These are phyloP conservation scores for Colletotrichum kahawae DNA, from an alignment of 2,329 filamentous ascomycete species.

Conservation along the genomic window DNA sequence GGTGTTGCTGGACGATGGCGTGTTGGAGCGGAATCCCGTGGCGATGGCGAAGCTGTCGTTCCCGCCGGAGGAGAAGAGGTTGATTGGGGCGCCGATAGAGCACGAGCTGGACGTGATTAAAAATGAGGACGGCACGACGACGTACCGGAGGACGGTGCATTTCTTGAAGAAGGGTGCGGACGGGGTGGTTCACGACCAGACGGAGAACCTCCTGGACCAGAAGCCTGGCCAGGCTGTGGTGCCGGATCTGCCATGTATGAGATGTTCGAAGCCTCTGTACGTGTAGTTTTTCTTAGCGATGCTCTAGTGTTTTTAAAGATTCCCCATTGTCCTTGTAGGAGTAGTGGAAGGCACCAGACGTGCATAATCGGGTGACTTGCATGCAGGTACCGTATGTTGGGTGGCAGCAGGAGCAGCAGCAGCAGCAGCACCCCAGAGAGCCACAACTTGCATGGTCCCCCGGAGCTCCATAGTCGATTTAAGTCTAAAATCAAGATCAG, in stretches of 20 bases:
- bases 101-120: neutral
- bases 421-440: neutral
- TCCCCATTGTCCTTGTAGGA: neutral
- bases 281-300: neutral
- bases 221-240: neutral
- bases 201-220: conserved; percentile 6
- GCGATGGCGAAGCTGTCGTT: neutral
- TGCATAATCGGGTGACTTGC: neutral
- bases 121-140: neutral
- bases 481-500: neutral
- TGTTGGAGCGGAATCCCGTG: neutral
- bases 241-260: neutral
- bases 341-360: fast-evolving
- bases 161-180: neutral
- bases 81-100: neutral
- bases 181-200: neutral
- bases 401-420: neutral
- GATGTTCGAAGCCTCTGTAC: conserved; percentile 1
- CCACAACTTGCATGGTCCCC: neutral
- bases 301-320: neutral
- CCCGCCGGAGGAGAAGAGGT: neutral
- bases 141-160: conserved; percentile 8
- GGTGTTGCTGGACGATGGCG: conserved; percentile 4
- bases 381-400: neutral
- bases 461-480: neutral